Evolutionary conservation across 1,139 yeast species (phyloP), one percentile per base, ranked within the genome.

Genomic region (Candida frijolesensis): DNA sequence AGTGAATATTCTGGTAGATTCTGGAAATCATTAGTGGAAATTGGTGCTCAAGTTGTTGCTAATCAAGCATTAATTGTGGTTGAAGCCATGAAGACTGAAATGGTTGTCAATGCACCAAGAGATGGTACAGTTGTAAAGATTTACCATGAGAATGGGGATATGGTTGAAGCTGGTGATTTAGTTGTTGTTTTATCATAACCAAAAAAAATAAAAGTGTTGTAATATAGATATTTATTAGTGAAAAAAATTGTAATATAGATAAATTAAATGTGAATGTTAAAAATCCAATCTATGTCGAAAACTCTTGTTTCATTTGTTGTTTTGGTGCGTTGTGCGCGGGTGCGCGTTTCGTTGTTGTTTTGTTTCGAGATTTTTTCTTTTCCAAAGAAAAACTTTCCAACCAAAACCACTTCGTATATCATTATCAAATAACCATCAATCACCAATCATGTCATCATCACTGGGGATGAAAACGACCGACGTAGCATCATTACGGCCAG

Each of bases 11-110:
- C 96, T 11, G 99, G 98, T 51, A 79, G 98, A 60, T 91, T 94
- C 82, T 94, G 98, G 99, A 94, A 94, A 70, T 83, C 95, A 2
- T 75, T 91, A 59, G 96, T 87, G 33, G 72, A 78, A 49, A 92
- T 81, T 43, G 97, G 97, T n/a, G 95, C 88, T 59, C 70, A 59
- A 18, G 96, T 94, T 32, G 73, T 74, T 48, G 79, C 74, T 51
- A 96, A 92, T 34, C 94, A 89, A 61, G 91, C 91, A 4, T 76
- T 94, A 56, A 81, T 94, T 55, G 90, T 94, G 48, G 89, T 94
- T 52, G 98, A 94, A 68, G 98, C 98, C 49, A 94, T 94, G 98
- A 94, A 94, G 76, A 94, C 99, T 0, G 99, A 94, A 68, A 91
- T 94, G 97, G 82, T 84, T 46, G 96, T 92, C 41, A 76, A 72